Evolutionary conservation across 2,329 filamentous ascomycete genomes (phyloP), one percentile per base, ranked within the genome.

Genomic region (Mariannaea elegans): DNA sequence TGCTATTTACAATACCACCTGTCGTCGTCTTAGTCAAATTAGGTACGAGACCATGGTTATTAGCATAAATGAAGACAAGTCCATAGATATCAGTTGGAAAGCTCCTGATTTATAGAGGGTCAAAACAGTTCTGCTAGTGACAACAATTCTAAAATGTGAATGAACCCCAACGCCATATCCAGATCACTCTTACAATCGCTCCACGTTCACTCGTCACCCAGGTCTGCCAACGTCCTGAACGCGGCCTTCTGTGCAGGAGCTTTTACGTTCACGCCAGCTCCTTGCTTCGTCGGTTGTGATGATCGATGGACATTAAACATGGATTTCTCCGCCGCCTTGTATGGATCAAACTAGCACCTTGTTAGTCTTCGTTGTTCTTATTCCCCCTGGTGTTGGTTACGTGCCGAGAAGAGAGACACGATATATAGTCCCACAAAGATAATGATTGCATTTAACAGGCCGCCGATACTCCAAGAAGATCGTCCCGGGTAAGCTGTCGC

Each of bases 341-440:
- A 88, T 0, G 85, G 82, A 69, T 90, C 87, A 54, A 89, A 81
- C 82, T 88, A 56, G 24, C 19, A 51, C 36, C 47, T 16, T 54
- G 67, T 76, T 62, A 76, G 70, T 51, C 52, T 63, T 47, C n/a
- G 19, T 42, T 19, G 7, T 19, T 49, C 18, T 51, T 19, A 47
- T 18, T 56, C 48, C 19, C 57, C 23, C 64, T 60, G 16, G 62
- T 29, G 44, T 31, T 27, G 41, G 41, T 27, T 51, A 80, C 84
- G 56, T 78, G 83, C 85, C 72, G 86, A 83, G 65, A 90, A 82
- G n/a, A 90, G 74, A 4, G 85, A 87, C 7, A 80, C 79, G 41
- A 90, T 73, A 70, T 90, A 90, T 4, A 90, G 74, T 13, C 86
- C 87, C 44, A 89, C 77, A 61, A 89, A 86, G 6, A 78, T 76